Base-by-base conservation (phyloP, 495 filamentous ascomycete species). In the Xylaria grammica region DNA sequence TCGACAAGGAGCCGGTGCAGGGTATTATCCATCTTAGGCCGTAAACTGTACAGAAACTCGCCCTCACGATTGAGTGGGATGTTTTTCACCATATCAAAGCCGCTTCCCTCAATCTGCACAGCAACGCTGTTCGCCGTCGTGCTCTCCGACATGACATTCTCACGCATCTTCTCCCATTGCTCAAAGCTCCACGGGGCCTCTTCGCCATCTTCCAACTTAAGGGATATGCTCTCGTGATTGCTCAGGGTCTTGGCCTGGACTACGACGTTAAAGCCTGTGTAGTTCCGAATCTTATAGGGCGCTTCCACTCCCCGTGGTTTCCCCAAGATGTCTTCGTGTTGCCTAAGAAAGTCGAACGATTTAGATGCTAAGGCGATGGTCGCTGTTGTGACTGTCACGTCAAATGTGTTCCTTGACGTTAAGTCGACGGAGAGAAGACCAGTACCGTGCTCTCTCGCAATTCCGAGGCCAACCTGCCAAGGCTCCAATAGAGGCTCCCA, bases 401-500 rank as follows among this genome's bases (percentile, higher is more conserved):
- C 96, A 72, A 99, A 86, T 40, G 85, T 92, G 73, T 92, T 94
- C 66, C 92, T 88, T 3, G 95, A 98, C 36, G 90, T 90, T 1
- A 96, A 77, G 62, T 98, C 93, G 42, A 98, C 81, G 0, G 91
- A 90, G 64, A 97, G 80, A 49, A 87, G 82, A 46, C 96, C 91
- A 1, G 88, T 90, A 64, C 87, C 84, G 49, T 86, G 79, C 48
- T 94, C 89, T 70, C 88, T 92, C 11, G 92, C 89, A 78, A 98
- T 85, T 58, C 95, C 92, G 69, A 98, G 89, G 29, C 94, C 94
- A 22, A 98, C 79, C 64, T 95, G 89, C 95, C 95, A 99, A 34
- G 96, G 95, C 74, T 99, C 95, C 27, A 98, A 89, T 34, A 99
- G 79, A 9, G 95, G 95, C 75, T 98, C 95, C 95, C 95, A 99